Conservation (phyloP, 1,139 yeast genomes). For the Casaregolazyma lundiana region DNA sequence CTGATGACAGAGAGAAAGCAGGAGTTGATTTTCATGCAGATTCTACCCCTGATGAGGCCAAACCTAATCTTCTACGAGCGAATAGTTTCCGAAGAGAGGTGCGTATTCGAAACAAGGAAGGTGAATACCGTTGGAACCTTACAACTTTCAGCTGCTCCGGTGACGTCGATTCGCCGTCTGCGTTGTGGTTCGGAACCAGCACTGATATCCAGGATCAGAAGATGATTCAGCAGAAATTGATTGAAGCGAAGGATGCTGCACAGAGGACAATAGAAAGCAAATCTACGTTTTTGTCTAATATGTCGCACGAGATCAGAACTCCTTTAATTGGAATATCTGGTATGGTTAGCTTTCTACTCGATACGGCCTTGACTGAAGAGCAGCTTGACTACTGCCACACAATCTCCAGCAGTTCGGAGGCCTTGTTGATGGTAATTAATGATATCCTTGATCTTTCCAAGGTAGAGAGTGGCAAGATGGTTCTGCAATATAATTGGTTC, state of each 20-base stretch:
- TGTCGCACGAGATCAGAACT: constrained; percentile 87
- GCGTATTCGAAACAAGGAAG: constrained; percentile 25
- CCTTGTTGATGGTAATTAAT: constrained; percentile 70
- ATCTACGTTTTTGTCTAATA: constrained; percentile 85
- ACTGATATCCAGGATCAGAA: constrained; percentile 35
- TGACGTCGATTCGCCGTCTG: constrained; percentile 15
- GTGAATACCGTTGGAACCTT: constrained; percentile 33
- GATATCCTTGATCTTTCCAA: constrained; percentile 78
- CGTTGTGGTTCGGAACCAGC: constrained; percentile 34
- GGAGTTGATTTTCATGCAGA: constrained; percentile 11
- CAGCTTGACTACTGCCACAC: constrained; percentile 80
- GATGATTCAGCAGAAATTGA: constrained; percentile 54
- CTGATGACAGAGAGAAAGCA: constrained; percentile 31
- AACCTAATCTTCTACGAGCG: constrained; percentile 12
- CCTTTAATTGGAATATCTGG: constrained; percentile 92
- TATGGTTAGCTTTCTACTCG: constrained; percentile 89
- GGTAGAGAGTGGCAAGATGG: constrained; percentile 83
- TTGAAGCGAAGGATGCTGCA: constrained; percentile 83
- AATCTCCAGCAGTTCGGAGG: constrained; percentile 73
- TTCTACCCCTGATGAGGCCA: constrained; percentile 17
- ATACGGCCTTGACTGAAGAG: constrained; percentile 71
- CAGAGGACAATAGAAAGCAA: constrained; percentile 90
- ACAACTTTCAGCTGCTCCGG: constrained; percentile 29
- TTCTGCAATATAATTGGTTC: constrained; percentile 71
- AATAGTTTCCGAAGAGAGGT: constrained; percentile 25